phyloP scores from a whole-genome alignment of 495 filamentous ascomycete genomes.

The Hyaloscypha finlandica region DNA sequence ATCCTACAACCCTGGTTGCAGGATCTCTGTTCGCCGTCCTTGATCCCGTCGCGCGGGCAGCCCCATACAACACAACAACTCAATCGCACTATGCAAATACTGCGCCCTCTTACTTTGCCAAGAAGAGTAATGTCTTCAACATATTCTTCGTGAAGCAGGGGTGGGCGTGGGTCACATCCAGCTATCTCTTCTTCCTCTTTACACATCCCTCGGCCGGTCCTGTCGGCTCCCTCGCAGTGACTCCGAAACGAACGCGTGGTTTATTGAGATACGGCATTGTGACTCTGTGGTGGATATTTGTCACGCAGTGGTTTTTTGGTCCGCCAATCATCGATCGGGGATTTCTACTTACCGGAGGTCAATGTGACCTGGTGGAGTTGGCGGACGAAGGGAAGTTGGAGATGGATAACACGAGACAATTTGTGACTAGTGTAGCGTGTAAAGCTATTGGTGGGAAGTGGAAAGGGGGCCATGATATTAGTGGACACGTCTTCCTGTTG shows the following conservation, averaged over 20 bases:
- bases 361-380: conserved; percentile 58
- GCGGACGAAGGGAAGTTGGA: conserved; percentile 34
- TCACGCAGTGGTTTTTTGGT: conserved; percentile 97
- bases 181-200: conserved; percentile 63
- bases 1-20: conserved; percentile 74
- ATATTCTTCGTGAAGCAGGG: conserved; percentile 89
- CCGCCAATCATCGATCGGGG: conserved; percentile 83
- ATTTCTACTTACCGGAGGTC: conserved; percentile 80
- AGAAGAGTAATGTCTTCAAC: conserved; percentile 90
- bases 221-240: conserved; percentile 34
- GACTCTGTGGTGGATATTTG: conserved; percentile 71
- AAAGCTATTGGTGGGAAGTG: conserved; percentile 79
- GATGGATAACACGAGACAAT: conserved; percentile 34
- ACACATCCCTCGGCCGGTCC: conserved; percentile 56
- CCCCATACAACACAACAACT: conserved; percentile 54
- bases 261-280: conserved; percentile 66
- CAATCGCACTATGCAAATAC: conserved; percentile 59
- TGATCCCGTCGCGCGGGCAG: conserved; percentile 64
- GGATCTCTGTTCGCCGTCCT: conserved; percentile 80
- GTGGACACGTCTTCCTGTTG: conserved; percentile 91
- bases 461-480: conserved; percentile 90
- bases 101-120: conserved; percentile 86
- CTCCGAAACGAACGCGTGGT: conserved; percentile 50
- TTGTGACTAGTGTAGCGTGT: conserved; percentile 77
- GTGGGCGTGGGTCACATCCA: conserved; percentile 84